Evolutionary conservation across 2,329 filamentous ascomycete species (phyloP), one percentile per base, ranked within the genome.

Genomic region (Verticillium tricorpus): DNA sequence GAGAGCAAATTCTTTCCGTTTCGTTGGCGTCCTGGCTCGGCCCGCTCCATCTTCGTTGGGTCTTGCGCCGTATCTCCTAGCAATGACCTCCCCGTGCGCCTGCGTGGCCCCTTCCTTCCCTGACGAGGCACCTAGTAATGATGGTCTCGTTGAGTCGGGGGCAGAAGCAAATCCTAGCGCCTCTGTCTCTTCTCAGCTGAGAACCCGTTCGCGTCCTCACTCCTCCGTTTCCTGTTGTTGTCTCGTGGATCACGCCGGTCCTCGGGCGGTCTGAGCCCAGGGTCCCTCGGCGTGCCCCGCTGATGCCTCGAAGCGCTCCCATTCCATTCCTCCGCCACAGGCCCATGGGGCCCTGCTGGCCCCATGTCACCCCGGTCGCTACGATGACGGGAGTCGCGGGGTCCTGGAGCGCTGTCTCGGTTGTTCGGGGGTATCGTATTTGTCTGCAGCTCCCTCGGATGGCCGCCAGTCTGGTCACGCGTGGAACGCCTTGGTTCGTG

Each of bases 101-200:
- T 39, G 37, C 35, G 37, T n/a, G 7, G 57, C 32, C 9, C 12
- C 25, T n/a, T 56, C 59, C 25, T 50, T 31, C 25, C 45, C 56
- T 35, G 58, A 6, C 39, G 45, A 52, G 19, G 45, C 45, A 52
- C n/a, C 39, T 52, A 52, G 12, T 52, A 52, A 9, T 25, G 45
- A 11, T 52, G 8, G 19, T 4, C 11, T 52, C 19, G 45, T 11
- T 52, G 12, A 22, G 25, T 15, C 57, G 15, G 15, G 14, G 12
- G 54, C 34, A 12, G 50, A 40, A 56, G 40, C 57, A 45, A 45
- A 67, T 72, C 72, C 70, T 77, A 84, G 68, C 80, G 79, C 71
- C 84, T 78, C 65, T 75, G 78, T 70, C 84, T 77, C 77, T 86
- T 86, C 64, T 86, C 83, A 62, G 71, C 78, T 17, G 70, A 66